phyloP scores from a whole-genome alignment of 108 stramenopile species.

The Pseudonitzschia pungens region DNA sequence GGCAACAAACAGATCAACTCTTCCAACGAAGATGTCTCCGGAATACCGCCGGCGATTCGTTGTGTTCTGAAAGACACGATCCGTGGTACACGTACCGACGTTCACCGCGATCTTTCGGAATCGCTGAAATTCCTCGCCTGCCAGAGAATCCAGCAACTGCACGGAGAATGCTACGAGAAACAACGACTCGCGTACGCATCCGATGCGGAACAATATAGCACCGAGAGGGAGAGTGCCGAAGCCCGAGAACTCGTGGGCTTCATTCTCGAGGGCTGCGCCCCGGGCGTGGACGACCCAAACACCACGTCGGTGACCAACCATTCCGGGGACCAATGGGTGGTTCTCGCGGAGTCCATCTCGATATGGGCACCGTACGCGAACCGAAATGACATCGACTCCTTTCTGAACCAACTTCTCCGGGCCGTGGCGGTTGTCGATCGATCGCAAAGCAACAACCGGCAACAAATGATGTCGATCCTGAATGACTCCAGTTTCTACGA shows the following conservation, averaged over 20 bases:
- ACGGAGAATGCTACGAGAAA: constrained; percentile 39
- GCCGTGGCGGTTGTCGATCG: not conserved
- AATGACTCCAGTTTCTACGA: constrained; percentile 45
- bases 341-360: constrained; percentile 23
- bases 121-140: constrained; percentile 46
- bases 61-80: constrained; percentile 14
- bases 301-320: not conserved
- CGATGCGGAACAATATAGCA: constrained; percentile 3
- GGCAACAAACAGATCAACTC: not conserved
- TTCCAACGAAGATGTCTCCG: not conserved
- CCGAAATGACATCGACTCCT: constrained; percentile 27
- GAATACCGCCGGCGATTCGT: constrained; percentile 13
- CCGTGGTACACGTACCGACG: not conserved
- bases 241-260: constrained; percentile 26
- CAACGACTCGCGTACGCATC: constrained; percentile 29
- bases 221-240: constrained; percentile 15
- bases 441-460: not conserved
- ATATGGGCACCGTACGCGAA: constrained; percentile 38
- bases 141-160: constrained; percentile 41
- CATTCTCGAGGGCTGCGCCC: constrained; percentile 16
- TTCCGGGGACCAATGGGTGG: constrained; percentile 17
- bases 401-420: constrained; percentile 34
- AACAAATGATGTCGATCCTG: constrained; percentile 13
- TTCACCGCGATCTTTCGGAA: not conserved
- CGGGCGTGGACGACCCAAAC: not conserved